Conservation (phyloP, 2,329 filamentous ascomycete genomes). For the Neonectria coccinea region DNA sequence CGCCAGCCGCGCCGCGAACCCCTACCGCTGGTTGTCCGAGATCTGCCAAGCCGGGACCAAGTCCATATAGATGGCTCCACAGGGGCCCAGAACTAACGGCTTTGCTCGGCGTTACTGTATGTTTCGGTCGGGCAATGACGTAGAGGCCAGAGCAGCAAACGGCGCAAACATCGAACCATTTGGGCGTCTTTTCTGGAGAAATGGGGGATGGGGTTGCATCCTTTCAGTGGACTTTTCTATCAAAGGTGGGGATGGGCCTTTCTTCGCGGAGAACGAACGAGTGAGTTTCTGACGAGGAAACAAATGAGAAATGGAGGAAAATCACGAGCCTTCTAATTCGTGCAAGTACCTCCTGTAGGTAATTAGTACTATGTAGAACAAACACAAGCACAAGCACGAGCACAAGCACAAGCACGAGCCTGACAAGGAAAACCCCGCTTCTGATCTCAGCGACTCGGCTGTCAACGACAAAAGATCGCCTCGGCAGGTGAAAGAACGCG, state of each 20-base stretch:
- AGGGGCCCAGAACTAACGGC: constrained; percentile 17
- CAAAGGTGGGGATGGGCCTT: background rate
- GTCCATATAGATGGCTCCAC: constrained; percentile 20
- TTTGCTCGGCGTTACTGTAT: constrained; percentile 39
- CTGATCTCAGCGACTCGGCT: background rate
- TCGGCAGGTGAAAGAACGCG: background rate
- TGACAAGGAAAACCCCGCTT: constrained; percentile 5
- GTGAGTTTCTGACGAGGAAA: background rate
- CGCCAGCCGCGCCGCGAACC: constrained; percentile 32
- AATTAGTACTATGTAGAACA: too few relatives aligned
- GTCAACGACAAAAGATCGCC: background rate
- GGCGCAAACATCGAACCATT: constrained; percentile 1
- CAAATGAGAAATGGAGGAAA: too few relatives aligned
- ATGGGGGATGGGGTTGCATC: background rate
- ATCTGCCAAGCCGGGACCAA: constrained; percentile 41
- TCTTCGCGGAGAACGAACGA: background rate
- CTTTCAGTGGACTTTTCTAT: background rate
- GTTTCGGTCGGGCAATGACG: constrained; percentile 27
- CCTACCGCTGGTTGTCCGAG: constrained; percentile 16
- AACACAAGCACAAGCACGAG: background rate
- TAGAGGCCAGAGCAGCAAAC: constrained; percentile 4
- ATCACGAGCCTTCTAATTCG: too few relatives aligned
- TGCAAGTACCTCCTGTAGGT: too few relatives aligned
- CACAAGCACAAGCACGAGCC: constrained; percentile 10
- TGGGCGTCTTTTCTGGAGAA: background rate